Percentiles rank a stretch among this genome's conserved stretches.
These are phyloP conservation scores for Hura crepitans DNA, from an alignment of 441 rosid genomes.

Conservation along the genomic window DNA sequence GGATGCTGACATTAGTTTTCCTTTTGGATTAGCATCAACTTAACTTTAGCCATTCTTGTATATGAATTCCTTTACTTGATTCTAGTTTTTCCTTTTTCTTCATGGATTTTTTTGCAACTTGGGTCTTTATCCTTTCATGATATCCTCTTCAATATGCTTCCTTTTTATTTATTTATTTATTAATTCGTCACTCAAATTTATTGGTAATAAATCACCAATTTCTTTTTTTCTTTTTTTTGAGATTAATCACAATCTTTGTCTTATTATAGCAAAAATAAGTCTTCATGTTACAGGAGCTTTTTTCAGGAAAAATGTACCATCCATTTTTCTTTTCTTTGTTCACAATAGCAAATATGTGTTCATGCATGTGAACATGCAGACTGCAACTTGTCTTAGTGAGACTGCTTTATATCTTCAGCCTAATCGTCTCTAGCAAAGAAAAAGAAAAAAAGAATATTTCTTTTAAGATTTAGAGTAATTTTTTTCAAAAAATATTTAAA, in stretches of 20 bases:
- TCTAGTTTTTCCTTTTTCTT: background rate
- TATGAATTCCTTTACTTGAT: background rate
- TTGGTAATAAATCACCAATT: no score
- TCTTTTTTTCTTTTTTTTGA: no score
- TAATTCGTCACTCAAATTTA: no score
- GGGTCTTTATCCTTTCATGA: background rate
- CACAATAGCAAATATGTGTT: no score
- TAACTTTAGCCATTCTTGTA: background rate
- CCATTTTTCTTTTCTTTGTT: no score
- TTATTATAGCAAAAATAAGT: no score
- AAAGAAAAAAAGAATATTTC: slow-evolving; percentile 9
- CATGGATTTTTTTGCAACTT: background rate
- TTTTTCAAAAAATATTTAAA: no score
- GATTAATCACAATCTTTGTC: no score
- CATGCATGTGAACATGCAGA: slow-evolving; percentile 8
- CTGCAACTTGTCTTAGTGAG: slow-evolving; percentile 26
- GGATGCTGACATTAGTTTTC: slow-evolving; percentile 10
- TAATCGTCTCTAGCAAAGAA: slow-evolving; percentile 14
- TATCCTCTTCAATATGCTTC: background rate
- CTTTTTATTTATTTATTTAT: no score
- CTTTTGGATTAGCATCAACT: background rate
- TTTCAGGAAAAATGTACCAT: no score
- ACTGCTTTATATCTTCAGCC: slow-evolving; percentile 20
- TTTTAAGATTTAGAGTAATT: no score
- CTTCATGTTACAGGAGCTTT: no score